Base-by-base conservation (phyloP, 768 basidiomycete species). In the Trametes elegans region DNA sequence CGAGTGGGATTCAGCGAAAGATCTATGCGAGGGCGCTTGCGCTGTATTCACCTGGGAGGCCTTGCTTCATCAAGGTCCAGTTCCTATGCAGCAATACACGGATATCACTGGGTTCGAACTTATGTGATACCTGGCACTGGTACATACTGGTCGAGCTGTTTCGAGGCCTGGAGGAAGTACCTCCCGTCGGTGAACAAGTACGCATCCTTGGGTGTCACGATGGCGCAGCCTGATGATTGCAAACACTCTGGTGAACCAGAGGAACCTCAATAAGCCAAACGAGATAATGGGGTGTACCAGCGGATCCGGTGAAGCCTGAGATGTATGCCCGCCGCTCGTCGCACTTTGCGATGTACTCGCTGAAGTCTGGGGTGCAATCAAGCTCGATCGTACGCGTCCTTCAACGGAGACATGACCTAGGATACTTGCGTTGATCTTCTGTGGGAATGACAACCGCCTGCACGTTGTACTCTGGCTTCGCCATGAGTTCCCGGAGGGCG, bases 11-110 rank as follows among this genome's bases (percentile, higher is more conserved):
- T 58, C 50, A 62, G 34, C 24, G n/a, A 55, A n/a, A 42, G 13
- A 1, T 7, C 3, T 35, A 61, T 52, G 53, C 26, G 53, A 31
- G 8, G 31, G 34, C 16, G 61, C 51, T 57, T 47, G 50, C 31
- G 59, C 64, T 40, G 14, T 7, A 24, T 53, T 34, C 18, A 83
- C 93, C 89, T 65, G 88, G 87, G 16, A 92, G 68, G 5, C 96
- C 97, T 62, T 90, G 85, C 67, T 92, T 94, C 90, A 96, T 94
- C 67, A 98, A 71, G 0, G 78, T 87, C 96, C 96, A 99, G 58
- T 94, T 93, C 43, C 87, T 90, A 62, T n/a, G 14, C n/a, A 24
- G 14, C 28, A 2, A n/a, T 16, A 27, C 34, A 39, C 36, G 21
- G 19, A 6, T 29, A 18, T 32, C 19, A 38, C 48, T 45, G 47